A percentile compares a stretch with the other conserved stretches of the same genome.
These are phyloP conservation scores for Puccinia coronata DNA, from an alignment of 1,284 basidiomycete species.

Conservation along the genomic window DNA sequence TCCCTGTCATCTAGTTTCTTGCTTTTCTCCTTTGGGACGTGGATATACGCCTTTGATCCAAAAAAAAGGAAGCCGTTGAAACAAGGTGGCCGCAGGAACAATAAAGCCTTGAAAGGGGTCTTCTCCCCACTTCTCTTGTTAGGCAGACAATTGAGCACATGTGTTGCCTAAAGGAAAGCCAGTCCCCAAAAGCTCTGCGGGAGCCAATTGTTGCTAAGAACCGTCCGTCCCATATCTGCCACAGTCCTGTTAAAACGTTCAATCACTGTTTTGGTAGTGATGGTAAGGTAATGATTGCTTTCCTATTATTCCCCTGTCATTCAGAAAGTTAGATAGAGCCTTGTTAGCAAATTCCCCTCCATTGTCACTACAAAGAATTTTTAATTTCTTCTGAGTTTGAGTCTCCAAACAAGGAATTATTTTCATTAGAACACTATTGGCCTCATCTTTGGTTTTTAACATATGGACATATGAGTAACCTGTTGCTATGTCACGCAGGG, in stretches of 20 bases:
- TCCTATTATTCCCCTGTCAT: background rate
- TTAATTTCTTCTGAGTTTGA: background rate
- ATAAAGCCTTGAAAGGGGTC: background rate
- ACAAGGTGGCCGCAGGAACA: no score
- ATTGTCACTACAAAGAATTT: background rate
- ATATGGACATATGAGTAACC: background rate
- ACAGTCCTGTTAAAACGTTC: constrained; percentile 8
- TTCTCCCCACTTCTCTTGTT: background rate
- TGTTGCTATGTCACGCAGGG: background rate
- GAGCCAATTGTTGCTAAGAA: background rate
- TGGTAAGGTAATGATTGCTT: background rate
- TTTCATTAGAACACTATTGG: background rate
- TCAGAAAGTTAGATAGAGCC: background rate
- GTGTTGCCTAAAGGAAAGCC: background rate
- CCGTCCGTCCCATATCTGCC: background rate
- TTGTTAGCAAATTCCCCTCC: constrained; percentile 12
- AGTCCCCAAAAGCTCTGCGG: constrained; percentile 8
- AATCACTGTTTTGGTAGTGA: constrained; percentile 28
- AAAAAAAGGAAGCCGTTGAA: background rate
- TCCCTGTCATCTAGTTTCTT: background rate
- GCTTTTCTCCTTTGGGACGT: constrained; percentile 1
- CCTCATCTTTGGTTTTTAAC: background rate
- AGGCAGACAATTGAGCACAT: constrained; percentile 2
- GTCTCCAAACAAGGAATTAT: background rate
- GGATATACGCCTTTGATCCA: background rate